Conservation (phyloP, 2,329 filamentous ascomycete genomes). For the Hymenoscyphus repandus region DNA sequence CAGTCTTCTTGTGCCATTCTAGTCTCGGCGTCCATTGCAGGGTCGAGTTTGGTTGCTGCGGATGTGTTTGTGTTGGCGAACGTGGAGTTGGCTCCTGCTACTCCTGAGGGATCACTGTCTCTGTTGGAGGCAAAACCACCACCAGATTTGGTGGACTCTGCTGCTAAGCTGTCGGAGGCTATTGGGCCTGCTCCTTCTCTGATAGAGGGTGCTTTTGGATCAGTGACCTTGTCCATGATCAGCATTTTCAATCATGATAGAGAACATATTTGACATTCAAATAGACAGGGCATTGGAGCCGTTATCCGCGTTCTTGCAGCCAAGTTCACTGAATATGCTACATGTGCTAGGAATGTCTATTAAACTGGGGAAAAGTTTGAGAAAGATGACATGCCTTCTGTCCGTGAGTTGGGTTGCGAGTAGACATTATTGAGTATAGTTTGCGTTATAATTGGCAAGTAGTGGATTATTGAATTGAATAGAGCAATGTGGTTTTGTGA, state of each 20-base stretch:
- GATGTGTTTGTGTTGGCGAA: slow-evolving; percentile 52
- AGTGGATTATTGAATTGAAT: slow-evolving; percentile 4
- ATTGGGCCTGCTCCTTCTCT: slow-evolving; percentile 61
- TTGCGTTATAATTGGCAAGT: not conserved
- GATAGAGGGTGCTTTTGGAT: slow-evolving; percentile 43
- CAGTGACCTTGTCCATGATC: slow-evolving; percentile 40
- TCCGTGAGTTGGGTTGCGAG: slow-evolving; percentile 18
- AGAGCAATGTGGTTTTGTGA: not conserved
- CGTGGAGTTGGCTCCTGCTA: slow-evolving; percentile 47
- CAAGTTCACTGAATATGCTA: not conserved
- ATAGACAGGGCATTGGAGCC: too few relatives aligned
- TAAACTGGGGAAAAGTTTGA: not conserved
- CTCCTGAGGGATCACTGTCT: slow-evolving; percentile 43
- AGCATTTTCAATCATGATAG: not conserved
- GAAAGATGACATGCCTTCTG: slow-evolving; percentile 17
- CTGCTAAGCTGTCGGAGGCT: slow-evolving; percentile 66
- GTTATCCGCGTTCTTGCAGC: too few relatives aligned
- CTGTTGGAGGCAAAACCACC: slow-evolving; percentile 59
- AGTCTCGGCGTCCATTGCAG: slow-evolving; percentile 30
- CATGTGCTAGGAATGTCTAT: not conserved
- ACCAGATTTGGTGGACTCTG: slow-evolving; percentile 57
- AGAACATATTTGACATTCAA: too few relatives aligned
- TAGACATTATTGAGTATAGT: slow-evolving; percentile 31
- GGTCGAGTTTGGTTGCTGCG: slow-evolving; percentile 43
- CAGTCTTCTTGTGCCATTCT: slow-evolving; percentile 19